Conservation (phyloP, 2,329 filamentous ascomycete genomes). For the Curvularia hawaiiensis region DNA sequence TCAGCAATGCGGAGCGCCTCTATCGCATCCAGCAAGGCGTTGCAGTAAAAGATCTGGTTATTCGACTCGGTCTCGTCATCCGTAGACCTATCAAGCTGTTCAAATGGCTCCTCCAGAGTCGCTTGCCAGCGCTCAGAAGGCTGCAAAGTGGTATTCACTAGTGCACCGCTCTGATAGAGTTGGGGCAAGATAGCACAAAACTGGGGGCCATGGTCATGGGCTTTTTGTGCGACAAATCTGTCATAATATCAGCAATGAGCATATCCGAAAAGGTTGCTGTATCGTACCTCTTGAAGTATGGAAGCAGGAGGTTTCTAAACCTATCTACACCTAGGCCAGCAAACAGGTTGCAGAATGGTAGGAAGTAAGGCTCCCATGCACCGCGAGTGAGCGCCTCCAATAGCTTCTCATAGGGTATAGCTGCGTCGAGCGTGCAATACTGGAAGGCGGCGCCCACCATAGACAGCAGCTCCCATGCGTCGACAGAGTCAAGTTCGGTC, state of each 20-base stretch:
- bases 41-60: slow-evolving; percentile 33
- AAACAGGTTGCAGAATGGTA: slow-evolving; percentile 83
- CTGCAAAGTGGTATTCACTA: slow-evolving; percentile 26
- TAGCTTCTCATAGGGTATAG: slow-evolving; percentile 71
- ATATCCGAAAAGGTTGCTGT: background rate
- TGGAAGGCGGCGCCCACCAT: slow-evolving; percentile 70
- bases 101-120: slow-evolving; percentile 69
- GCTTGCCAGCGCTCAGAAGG: slow-evolving; percentile 39
- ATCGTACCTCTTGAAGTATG: slow-evolving; percentile 76
- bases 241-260: slow-evolving; percentile 23
- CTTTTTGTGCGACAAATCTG: slow-evolving; percentile 69
- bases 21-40: slow-evolving; percentile 37
- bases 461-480: slow-evolving; percentile 49
- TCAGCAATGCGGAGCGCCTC: slow-evolving; percentile 27
- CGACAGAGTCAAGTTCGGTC: slow-evolving; percentile 27
- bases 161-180: slow-evolving; percentile 30
- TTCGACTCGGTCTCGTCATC: slow-evolving; percentile 16
- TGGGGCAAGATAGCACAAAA: slow-evolving; percentile 40
- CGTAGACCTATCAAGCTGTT: slow-evolving; percentile 51
- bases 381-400: slow-evolving; percentile 70
- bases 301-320: slow-evolving; percentile 79
- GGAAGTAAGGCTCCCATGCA: slow-evolving; percentile 72
- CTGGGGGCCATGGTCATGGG: slow-evolving; percentile 37
- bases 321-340: slow-evolving; percentile 73
- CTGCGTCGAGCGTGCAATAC: slow-evolving; percentile 76